A percentile compares a stretch with the other conserved stretches of the same genome.
Conservation (phyloP, 768 basidiomycete species). For the Rhodotorula toruloides region DNA sequence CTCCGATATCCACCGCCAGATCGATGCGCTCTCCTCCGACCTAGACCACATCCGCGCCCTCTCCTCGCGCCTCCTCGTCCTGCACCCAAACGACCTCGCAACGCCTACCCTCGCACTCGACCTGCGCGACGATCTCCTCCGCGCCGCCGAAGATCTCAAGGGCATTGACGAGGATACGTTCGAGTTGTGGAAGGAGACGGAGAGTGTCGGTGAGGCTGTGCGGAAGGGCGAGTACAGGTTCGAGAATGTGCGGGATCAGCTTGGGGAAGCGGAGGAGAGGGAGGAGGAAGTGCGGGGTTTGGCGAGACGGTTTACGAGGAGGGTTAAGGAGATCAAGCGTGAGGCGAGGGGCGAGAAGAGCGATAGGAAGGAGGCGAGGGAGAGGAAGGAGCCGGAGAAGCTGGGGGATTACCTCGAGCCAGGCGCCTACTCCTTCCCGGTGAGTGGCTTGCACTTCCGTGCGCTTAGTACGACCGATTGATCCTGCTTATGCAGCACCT, state of each 20-base stretch:
- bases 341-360: conserved; percentile 21
- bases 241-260: not conserved
- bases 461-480: not conserved
- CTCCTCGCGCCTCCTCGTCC: conserved; percentile 2
- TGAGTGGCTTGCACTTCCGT: not conserved
- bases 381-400: not conserved
- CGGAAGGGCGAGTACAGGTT: not conserved
- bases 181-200: conserved; percentile 13
- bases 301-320: not conserved
- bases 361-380: not conserved
- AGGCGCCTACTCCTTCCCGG: not conserved
- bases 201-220: conserved; percentile 1
- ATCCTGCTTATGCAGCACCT: conserved; percentile 5
- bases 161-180: not conserved
- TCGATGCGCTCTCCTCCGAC: not conserved
- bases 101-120: conserved; percentile 31
- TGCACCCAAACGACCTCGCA: conserved; percentile 23
- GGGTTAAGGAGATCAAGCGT: conserved; percentile 4
- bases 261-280: conserved; percentile 3
- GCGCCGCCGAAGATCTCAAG: not conserved
- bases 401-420: conserved; percentile 17
- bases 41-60: conserved; percentile 10
- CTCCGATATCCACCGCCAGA: not conserved
- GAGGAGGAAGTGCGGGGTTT: not conserved
- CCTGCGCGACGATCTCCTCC: conserved; percentile 8